Percentiles rank a stretch among this genome's conserved stretches.
Evolutionary conservation across 441 rosid genomes (phyloP).

Genomic region (Manihot esculenta): DNA sequence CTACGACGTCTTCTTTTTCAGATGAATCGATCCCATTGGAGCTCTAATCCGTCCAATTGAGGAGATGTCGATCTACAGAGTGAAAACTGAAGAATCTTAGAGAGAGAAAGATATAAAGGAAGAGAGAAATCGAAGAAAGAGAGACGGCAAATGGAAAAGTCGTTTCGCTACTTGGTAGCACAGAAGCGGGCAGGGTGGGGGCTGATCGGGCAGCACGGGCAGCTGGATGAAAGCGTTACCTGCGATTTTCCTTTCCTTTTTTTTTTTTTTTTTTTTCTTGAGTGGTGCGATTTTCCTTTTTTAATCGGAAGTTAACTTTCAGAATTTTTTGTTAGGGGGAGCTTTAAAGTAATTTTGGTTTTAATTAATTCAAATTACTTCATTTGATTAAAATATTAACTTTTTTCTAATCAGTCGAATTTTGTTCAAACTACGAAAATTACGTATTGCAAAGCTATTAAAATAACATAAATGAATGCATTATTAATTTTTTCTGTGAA

Average conservation of each 20-base stretch:
- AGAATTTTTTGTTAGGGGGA: too few relatives aligned
- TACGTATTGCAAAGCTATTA: too few relatives aligned
- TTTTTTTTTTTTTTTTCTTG: too few relatives aligned
- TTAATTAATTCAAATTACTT: too few relatives aligned
- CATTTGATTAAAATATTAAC: too few relatives aligned
- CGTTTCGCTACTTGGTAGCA: conserved; percentile 32
- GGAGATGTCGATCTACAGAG: conserved; percentile 18
- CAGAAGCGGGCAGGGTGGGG: conserved; percentile 38
- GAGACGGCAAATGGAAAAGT: conserved; percentile 30
- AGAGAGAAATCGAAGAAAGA: conserved; percentile 14
- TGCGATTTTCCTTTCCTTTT: not conserved
- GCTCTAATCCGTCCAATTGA: conserved; percentile 9
- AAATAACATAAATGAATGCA: too few relatives aligned
- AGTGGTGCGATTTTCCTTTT: not conserved
- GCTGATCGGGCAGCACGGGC: conserved; percentile 43
- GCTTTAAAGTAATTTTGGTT: too few relatives aligned
- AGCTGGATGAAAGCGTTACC: conserved; percentile 28
- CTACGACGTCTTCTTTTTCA: not conserved
- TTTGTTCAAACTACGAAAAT: too few relatives aligned
- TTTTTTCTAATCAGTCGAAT: too few relatives aligned
- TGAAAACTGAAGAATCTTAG: conserved; percentile 7
- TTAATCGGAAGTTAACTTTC: too few relatives aligned
- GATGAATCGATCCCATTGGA: conserved; percentile 14
- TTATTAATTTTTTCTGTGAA: too few relatives aligned
- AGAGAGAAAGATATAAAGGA: not conserved